Conservation (phyloP, 345 rosid genomes). For the Aquilaria yunnanensis region DNA sequence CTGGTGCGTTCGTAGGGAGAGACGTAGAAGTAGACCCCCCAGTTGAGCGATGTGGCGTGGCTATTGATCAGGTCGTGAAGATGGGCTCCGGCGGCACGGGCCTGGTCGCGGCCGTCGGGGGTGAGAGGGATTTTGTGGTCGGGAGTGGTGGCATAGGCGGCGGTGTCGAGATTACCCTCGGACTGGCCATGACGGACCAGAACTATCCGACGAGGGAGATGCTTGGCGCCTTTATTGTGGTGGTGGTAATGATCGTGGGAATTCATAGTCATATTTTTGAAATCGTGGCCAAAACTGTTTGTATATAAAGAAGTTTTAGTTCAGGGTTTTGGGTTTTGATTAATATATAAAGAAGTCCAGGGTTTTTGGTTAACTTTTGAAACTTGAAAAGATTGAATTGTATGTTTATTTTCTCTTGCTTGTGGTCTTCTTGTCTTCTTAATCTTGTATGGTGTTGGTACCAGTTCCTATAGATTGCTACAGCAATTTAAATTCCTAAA, state of each 20-base stretch:
- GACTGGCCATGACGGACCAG: conserved; percentile 97
- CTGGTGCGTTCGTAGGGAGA: conserved; percentile 90
- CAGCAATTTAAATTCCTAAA: no score
- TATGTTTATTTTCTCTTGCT: no score
- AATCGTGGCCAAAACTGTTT: no score
- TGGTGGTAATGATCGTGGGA: conserved; percentile 7
- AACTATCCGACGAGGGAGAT: conserved; percentile 85
- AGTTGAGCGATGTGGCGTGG: conserved; percentile 21
- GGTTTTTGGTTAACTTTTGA: no score
- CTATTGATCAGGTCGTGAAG: conserved; percentile 40
- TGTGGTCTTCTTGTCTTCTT: no score
- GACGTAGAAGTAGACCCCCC: conserved; percentile 87
- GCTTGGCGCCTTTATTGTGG: not conserved
- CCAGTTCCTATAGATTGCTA: no score
- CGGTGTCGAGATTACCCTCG: conserved; percentile 71
- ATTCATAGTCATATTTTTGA: not conserved
- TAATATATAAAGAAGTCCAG: no score
- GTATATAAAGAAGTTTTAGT: no score
- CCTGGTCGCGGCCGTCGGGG: conserved; percentile 47
- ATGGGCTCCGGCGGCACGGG: conserved; percentile 52
- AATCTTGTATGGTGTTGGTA: no score
- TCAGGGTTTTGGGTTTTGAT: no score
- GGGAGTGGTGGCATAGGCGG: conserved; percentile 76
- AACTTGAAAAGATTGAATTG: no score
- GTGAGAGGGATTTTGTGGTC: conserved; percentile 88